Percentiles rank a stretch among this genome's conserved stretches.
Conservation (phyloP, 2,329 filamentous ascomycete genomes). For the Xylariaceae sp. region DNA sequence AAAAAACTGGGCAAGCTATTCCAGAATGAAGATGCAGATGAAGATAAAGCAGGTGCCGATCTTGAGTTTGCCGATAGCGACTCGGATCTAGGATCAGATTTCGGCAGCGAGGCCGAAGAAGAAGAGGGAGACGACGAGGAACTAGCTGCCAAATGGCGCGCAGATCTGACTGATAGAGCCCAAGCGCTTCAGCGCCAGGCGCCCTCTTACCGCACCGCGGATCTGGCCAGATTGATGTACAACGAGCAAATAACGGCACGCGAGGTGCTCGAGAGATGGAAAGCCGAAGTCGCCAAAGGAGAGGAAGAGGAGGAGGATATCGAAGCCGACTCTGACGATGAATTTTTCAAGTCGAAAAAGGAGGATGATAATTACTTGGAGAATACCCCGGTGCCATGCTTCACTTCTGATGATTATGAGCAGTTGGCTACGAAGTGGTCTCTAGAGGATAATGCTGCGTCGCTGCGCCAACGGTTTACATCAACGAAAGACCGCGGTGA, state of each 20-base stretch:
- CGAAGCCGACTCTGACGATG: slow-evolving; percentile 52
- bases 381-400: slow-evolving; percentile 70
- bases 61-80: slow-evolving; percentile 93
- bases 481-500: slow-evolving; percentile 55
- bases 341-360: slow-evolving; percentile 60
- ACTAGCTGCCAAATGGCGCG: slow-evolving; percentile 76
- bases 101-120: slow-evolving; percentile 19
- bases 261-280: slow-evolving; percentile 76
- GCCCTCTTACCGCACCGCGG: slow-evolving; percentile 70
- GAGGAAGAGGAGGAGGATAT: slow-evolving; percentile 57
- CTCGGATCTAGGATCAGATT: slow-evolving; percentile 81
- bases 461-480: slow-evolving; percentile 69
- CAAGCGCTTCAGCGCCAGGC: slow-evolving; percentile 61
- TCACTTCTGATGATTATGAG: slow-evolving; percentile 59
- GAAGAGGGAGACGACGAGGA: slow-evolving; percentile 52
- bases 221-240: slow-evolving; percentile 85
- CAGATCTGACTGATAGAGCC: slow-evolving; percentile 73
- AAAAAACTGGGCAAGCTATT: slow-evolving; percentile 58
- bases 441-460: slow-evolving; percentile 68
- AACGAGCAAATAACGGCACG: slow-evolving; percentile 69
- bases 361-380: slow-evolving; percentile 67
- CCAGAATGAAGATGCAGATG: slow-evolving; percentile 42
- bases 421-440: slow-evolving; percentile 82
- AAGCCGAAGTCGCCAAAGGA: slow-evolving; percentile 55
- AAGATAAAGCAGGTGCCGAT: slow-evolving; percentile 52